These are phyloP conservation scores for Aureobasidium lini DNA, from an alignment of 2,329 filamentous ascomycete genomes.

Conservation along the genomic window DNA sequence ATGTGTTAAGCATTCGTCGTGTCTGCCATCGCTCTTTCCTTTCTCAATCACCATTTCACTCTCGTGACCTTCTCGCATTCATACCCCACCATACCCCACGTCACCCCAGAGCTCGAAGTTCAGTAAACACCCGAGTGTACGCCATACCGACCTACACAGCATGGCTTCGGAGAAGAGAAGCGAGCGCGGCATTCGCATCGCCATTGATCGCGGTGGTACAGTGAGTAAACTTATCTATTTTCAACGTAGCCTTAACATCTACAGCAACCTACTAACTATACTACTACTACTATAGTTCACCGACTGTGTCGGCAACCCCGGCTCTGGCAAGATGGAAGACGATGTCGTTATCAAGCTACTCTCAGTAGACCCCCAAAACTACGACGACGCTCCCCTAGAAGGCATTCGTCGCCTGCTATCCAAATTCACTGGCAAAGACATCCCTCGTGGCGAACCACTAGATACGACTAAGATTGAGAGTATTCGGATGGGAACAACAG, in stretches of 20 bases:
- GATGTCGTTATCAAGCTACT: constrained; percentile 82
- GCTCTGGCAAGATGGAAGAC: constrained; percentile 58
- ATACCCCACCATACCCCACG: not conserved
- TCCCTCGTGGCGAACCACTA: constrained; percentile 69
- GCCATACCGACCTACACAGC: not conserved
- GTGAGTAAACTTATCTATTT: not conserved
- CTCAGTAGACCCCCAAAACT: constrained; percentile 84
- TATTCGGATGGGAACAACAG: constrained; percentile 93
- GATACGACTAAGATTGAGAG: constrained; percentile 81
- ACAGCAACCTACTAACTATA: too few species aligned
- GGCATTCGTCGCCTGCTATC: constrained; percentile 81
- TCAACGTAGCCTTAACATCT: too few species aligned
- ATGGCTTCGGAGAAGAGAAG: constrained; percentile 21
- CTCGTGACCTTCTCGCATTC: not conserved
- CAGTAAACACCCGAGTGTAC: not conserved
- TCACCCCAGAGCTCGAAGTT: not conserved
- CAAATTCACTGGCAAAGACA: constrained; percentile 65
- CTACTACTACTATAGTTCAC: constrained; percentile 52
- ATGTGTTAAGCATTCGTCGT: not conserved
- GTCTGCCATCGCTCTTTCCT: not conserved
- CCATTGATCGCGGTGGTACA: constrained; percentile 67
- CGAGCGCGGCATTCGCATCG: constrained; percentile 61
- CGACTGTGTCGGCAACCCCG: constrained; percentile 79
- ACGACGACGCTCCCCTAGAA: constrained; percentile 83
- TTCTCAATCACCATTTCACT: not conserved